Evolutionary conservation across 345 rosid species (phyloP), one percentile per base, ranked within the genome.

Genomic region (Clausena lansium): DNA sequence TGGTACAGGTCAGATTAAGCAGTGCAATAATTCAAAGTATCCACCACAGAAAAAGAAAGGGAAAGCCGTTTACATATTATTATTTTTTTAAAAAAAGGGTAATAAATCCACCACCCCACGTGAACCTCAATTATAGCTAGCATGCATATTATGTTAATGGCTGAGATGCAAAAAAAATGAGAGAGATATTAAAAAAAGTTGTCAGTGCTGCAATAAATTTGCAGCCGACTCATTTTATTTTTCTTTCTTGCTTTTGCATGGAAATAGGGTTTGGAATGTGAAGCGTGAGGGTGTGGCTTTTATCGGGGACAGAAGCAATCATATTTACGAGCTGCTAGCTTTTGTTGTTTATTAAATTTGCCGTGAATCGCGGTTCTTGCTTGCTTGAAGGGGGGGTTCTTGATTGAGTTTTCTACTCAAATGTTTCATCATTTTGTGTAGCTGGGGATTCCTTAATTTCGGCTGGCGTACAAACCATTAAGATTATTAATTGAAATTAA

Each of bases 331-430:
- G 58, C 61, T 41, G 52, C 20, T 15, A 28, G 52, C 3, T 15
- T 9, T 14, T 32, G 30, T 30, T 32, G 30, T 52, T 39, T 33
- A 55, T 59, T 69, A 57, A 33, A 22, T 55, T 25, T n/a, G 77
- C 77, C 91, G 85, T 83, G 84, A 84, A 84, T 82, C 74, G 77
- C 87, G 88, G 71, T 66, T 35, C 77, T 38, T 82, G 86, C 78
- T 79, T 66, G 54, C 70, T 81, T 79, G 76, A 64, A 87, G 86
- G 82, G 55, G 55, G 74, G 28, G 73, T 30, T 32, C 77, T 19
- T 58, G 79, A 59, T 32, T 20, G 28, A 55, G n/a, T 64, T 67
- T 71, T 71, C 33, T 22, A 74, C 71, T 75, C 66, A 59, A 41
- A 9, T 52, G 35, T 45, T 52, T n/a, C 36, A 30, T 39, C 22